Base-by-base conservation (phyloP, 2,329 filamentous ascomycete genomes). In the Fusarium compactum region DNA sequence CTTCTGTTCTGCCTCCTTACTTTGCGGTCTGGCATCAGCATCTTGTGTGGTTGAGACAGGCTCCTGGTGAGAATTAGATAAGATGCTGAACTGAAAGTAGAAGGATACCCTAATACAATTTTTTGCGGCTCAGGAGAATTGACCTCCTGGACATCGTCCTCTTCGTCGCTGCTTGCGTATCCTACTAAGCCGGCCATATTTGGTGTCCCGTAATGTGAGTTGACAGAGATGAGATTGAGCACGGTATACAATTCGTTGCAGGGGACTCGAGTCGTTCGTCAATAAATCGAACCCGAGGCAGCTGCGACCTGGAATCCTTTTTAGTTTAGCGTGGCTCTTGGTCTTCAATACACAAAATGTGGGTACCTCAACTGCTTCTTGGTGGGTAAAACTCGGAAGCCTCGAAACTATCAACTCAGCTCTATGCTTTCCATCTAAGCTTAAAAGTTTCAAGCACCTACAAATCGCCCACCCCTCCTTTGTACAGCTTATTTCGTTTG, bases 141-240 rank as follows among this genome's bases (percentile, higher is more conserved):
- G 15, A 50, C 24, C 10, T 59, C 51, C 12, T 74, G 54, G 5
- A 70, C 68, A 4, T 82, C 82, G 5, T 83, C 81, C 8, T 85
- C 85, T 3, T 86, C 85, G 45, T 86, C 84, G 58, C 85, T 87
- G 70, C 85, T 87, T 16, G 80, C 84, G 66, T 87, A 87, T 34
- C 74, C 80, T 10, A 87, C 85, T 15, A 87, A 80, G 3, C 80
- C 84, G 46, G 80, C 80, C 83, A 85, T 76, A 27, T 52, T 72
- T 82, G 15, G 43, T 69, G 48, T 29, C 45, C 54, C n/a, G 43
- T 22, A 44, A 40, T 54, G 25, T 27, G 20, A 40, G 47, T 57
- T 51, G 52, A 51, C 43, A 38, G 43, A 51, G 34, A 34, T 41
- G 25, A 68, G 48, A 53, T 32, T 60, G 25, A 56, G 41, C 27